Base-by-base conservation (phyloP, 2,329 filamentous ascomycete species). In the Cryphonectria carpinicola region DNA sequence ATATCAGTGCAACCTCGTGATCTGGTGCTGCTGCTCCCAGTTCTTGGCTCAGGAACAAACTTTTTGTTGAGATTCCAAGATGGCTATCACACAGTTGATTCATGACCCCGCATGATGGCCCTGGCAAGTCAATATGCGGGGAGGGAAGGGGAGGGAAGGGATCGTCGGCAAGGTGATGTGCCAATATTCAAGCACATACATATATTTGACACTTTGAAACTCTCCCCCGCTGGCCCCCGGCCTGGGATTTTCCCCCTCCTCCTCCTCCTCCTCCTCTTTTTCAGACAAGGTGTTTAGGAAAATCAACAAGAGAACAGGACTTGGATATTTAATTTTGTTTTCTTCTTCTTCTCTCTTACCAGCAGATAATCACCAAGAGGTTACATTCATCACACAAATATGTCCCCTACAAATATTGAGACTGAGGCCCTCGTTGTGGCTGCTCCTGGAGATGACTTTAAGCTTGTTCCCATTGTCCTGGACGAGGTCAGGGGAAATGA, bases 401-500 rank as follows among this genome's bases (percentile, higher is more conserved):
- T 71, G 69, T 65, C 69, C 1, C 43, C 32, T n/a, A 64, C 62
- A n/a, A 67, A 72, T 43, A 72, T 70, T 52, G 65, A 64, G 7
- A 72, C 70, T 4, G 68, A 72, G 68, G 70, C 70, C 35, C 46
- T 70, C 5, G 39, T 72, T 1, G 70, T 72, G 19, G 65, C 54
- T 6, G 32, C 35, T 43, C 67, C 67, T 39, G 69, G 69, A 37
- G 70, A 58, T 4, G 52, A 64, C n/a, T 72, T 72, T 65, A 63
- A 70, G 70, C 65, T 72, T 8, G 58, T 22, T 3, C 64, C 67
- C 4, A 69, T 72, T 2, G 28, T 58, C n/a, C 68, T 72, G 8
- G 70, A 72, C 35, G 67, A 70, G 46, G 65, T 72, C 4, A 52
- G 67, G 25, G 67, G 63, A n/a, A 70, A 72, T 37, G 70, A 72